Percentiles rank a stretch among this genome's conserved stretches.
Evolutionary conservation across 208 protist species (phyloP).

Genomic region (Leishmania gerbilli): DNA sequence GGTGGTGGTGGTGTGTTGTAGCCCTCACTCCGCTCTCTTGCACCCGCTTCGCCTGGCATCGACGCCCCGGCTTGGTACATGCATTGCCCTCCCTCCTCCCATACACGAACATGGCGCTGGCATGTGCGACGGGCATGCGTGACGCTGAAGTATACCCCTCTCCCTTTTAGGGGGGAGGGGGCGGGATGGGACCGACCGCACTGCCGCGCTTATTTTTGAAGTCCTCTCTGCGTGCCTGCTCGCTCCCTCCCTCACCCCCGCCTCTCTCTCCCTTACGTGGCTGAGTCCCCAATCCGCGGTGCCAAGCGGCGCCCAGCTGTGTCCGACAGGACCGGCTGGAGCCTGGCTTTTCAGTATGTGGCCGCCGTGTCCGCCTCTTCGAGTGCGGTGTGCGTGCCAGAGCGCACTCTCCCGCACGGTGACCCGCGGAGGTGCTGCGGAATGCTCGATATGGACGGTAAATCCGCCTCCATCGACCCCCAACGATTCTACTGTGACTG

Average conservation of each 20-base stretch:
- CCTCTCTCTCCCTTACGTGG: not conserved
- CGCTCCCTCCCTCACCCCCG: not conserved
- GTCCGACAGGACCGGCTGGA: not conserved
- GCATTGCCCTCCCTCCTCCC: not conserved
- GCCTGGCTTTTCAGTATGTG: constrained; percentile 2
- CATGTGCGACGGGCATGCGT: not conserved
- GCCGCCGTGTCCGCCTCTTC: not conserved
- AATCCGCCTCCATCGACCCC: not conserved
- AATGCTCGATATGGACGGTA: constrained; percentile 17
- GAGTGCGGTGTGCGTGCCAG: constrained; percentile 1
- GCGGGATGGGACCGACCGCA: no score
- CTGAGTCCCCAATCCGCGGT: not conserved
- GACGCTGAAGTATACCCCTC: not conserved
- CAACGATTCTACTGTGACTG: constrained; percentile 29
- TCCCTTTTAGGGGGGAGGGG: no score
- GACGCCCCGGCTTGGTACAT: not conserved
- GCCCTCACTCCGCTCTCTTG: not conserved
- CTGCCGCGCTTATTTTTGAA: no score
- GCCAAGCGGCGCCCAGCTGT: no score
- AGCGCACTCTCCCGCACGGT: constrained; percentile 29
- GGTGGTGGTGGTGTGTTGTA: not conserved
- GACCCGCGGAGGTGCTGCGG: constrained; percentile 36
- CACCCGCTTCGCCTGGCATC: not conserved
- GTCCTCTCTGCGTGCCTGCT: not conserved
- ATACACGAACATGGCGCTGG: not conserved